Evolutionary conservation across 352 stramenopile genomes (phyloP), one percentile per base, ranked within the genome.

Genomic region (Phytophthora idaei): DNA sequence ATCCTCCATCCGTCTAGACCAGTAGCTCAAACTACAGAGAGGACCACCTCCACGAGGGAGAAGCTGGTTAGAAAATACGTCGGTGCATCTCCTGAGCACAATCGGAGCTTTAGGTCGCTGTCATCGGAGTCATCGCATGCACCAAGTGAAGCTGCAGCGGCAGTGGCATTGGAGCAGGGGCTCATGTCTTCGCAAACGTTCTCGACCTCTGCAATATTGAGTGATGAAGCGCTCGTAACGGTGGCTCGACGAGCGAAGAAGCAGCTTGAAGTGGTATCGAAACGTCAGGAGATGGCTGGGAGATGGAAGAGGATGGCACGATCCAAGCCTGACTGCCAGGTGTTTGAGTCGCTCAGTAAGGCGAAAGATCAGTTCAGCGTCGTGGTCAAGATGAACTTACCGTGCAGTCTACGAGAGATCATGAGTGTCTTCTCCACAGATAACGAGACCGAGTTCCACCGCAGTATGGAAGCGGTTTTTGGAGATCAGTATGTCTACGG

Each of bases 391-490:
- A 74, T 90, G 61, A 83, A 89, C 41, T 59, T 91, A 61, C 74
- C 69, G 2, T 85, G 78, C 50, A 85, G 74, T 56, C 61, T 90
- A 34, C 67, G 72, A 32, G 82, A 90, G 51, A 77, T 90, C 48
- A 84, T 87, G 80, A 74, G 62, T 63, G 78, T 87, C 12, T 75
- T 87, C 45, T 71, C 83, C 4, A 87, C 80, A 5, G 71, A 83
- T 55, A 71, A 77, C 15, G 57, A 53, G 5, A 32, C 61, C 14
- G 77, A 88, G 55, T 90, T 90, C 39, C 83, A 91, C 55, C 77
- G 76, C 50, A 80, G 74, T 57, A 91, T 91, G 83, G 73, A 74
- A 32, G 80, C 78, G 32, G 50, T 91, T 55, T 91, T 90, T 58
- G 83, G 80, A 10, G 75, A 83, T 29, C 69, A 80, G 54, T 91